Evolutionary conservation across 257 asterid species (phyloP), one percentile per base, ranked within the genome.

Genomic region (Solanum etuberosum): DNA sequence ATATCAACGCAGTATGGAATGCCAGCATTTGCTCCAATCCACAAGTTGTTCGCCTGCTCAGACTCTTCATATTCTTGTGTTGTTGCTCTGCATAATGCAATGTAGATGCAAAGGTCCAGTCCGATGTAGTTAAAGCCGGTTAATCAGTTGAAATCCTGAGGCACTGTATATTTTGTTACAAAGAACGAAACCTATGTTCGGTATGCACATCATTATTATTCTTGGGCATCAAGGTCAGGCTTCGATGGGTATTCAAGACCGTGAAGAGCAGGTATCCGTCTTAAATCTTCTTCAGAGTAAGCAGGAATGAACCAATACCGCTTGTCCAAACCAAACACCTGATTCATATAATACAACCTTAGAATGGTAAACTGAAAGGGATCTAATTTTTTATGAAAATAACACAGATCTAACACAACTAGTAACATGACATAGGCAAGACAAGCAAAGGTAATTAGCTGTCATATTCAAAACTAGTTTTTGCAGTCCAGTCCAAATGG

Each of bases 221-320:
- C 93, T 86, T 91, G 93, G n/a, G 89, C 88, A 40, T 90, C 92
- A 48, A 91, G 83, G 57, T 91, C 96, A 11, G 93, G 96, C 82
- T 91, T 93, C 71, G 93, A 92, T 42, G 96, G 96, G 89, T 92
- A 92, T 85, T 92, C 94, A 86, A 93, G 90, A 35, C 96, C 96
- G n/a, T 91, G 93, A 77, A 93, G 94, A 14, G 95, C 94, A 87
- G 95, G 96, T 51, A 92, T 92, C 87, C 95, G 87, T 59, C 93
- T 91, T 42, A 93, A 74, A 91, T 93, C 96, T 82, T 93, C 95
- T 67, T 93, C 94, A 15, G 94, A 90, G 89, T 92, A 93, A 86
- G 90, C 88, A 6, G 96, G 96, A 84, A 93, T 74, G 68, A 93
- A 88, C 96, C 96, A 93, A 84, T 93, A 92, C 42, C 88, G 85